Percentiles rank a stretch among this genome's conserved stretches.
phyloP scores from a whole-genome alignment of 2,329 filamentous ascomycete species.

The Alternaria gaisen region DNA sequence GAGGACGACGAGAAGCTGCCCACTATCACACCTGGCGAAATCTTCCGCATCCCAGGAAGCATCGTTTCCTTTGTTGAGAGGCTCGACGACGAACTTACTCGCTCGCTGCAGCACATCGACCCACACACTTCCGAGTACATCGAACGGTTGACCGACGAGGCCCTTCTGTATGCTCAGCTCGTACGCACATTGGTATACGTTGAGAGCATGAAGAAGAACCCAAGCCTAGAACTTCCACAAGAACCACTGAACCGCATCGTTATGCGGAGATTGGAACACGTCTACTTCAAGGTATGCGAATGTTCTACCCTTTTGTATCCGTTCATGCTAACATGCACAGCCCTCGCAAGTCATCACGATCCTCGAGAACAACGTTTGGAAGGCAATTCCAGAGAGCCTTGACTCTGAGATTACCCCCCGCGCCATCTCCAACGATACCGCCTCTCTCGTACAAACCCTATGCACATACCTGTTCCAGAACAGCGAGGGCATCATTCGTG shows the following conservation, averaged over 20 bases:
- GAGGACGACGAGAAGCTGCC: conserved; percentile 97
- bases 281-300: conserved; percentile 90
- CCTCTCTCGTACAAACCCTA: conserved; percentile 80
- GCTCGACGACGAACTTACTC: conserved; percentile 94
- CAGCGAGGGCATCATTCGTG: conserved; percentile 95
- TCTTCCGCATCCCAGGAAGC: conserved; percentile 92
- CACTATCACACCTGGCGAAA: conserved; percentile 73
- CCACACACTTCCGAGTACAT: conserved; percentile 99
- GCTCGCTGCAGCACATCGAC: conserved; percentile 96
- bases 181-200: conserved; percentile 89
- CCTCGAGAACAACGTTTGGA: conserved; percentile 94
- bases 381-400: conserved; percentile 72
- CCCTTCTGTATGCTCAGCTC: conserved; percentile 88
- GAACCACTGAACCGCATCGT: conserved; percentile 91
- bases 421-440: conserved; percentile 71
- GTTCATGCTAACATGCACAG: conserved; percentile 54
- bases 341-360: conserved; percentile 92
- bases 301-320: neutral
- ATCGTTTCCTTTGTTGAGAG: conserved; percentile 94
- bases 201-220: conserved; percentile 77
- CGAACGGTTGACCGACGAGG: conserved; percentile 91
- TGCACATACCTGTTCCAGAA: conserved; percentile 95
- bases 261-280: conserved; percentile 93
- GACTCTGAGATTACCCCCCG: conserved; percentile 86
- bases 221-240: conserved; percentile 76